phyloP scores from a whole-genome alignment of 495 filamentous ascomycete species.

The Trichoderma orchidacearum region DNA sequence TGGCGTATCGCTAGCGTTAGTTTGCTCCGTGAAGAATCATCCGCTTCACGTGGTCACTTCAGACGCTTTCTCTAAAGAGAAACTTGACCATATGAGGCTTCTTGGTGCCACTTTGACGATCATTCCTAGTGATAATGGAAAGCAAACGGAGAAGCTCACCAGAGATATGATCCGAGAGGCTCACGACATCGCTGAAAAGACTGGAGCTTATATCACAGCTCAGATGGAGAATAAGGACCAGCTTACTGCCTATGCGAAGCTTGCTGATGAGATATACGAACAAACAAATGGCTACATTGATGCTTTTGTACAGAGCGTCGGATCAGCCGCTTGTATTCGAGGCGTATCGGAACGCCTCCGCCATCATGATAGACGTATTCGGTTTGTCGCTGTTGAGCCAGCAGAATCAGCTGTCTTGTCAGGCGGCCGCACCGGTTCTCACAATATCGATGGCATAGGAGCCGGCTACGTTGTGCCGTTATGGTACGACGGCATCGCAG shows the following conservation, averaged over 20 bases:
- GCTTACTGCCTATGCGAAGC: not conserved
- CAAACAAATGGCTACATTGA: slow-evolving; percentile 1
- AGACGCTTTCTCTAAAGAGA: slow-evolving; percentile 3
- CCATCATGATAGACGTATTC: not conserved
- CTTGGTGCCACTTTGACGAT: slow-evolving; percentile 1
- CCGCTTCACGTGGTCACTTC: not conserved
- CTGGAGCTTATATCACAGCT: not conserved
- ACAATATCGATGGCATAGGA: slow-evolving; percentile 1
- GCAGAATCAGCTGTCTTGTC: slow-evolving; percentile 1
- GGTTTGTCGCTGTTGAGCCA: slow-evolving; percentile 3
- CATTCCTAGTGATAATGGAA: slow-evolving; percentile 1
- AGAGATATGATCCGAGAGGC: slow-evolving; percentile 2
- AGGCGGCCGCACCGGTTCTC: not conserved
- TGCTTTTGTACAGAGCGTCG: slow-evolving; percentile 2
- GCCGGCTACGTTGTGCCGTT: not conserved
- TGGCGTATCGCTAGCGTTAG: not conserved
- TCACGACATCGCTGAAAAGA: not conserved
- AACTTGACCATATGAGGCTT: slow-evolving; percentile 3
- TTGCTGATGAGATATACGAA: not conserved
- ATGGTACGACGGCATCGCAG: slow-evolving; percentile 1
- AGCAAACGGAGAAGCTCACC: slow-evolving; percentile 1
- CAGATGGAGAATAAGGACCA: slow-evolving; percentile 3
- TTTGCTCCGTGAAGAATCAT: not conserved
- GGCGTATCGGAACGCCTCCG: slow-evolving; percentile 1
- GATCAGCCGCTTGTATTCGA: not conserved